These are phyloP conservation scores for Rhizopus stolonifer DNA, from an alignment of 371 early-diverging fungal species.

Conservation along the genomic window DNA sequence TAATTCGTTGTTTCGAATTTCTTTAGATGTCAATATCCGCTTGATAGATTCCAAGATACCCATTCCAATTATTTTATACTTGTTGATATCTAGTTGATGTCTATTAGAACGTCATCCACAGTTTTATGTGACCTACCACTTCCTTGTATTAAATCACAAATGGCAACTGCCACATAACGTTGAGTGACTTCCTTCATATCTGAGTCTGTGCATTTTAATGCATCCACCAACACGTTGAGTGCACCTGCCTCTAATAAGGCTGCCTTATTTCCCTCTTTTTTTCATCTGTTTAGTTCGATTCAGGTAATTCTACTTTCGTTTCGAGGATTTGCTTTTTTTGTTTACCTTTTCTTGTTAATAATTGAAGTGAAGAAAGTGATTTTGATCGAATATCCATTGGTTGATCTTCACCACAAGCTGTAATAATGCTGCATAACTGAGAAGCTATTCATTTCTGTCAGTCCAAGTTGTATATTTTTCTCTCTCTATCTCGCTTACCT, in stretches of 20 bases:
- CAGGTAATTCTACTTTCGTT: too few species aligned
- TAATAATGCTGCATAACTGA: constrained; percentile 40
- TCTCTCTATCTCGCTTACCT: constrained; percentile 25
- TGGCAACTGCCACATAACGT: constrained; percentile 68
- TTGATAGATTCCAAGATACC: constrained; percentile 66
- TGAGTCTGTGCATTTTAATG: constrained; percentile 51
- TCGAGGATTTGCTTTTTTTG: too few species aligned
- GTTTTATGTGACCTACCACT: constrained; percentile 45
- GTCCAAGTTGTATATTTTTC: not conserved
- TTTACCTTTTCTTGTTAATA: constrained; percentile 71
- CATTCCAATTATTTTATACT: constrained; percentile 53
- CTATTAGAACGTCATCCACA: not conserved
- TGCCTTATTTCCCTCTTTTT: constrained; percentile 63
- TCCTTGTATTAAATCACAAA: constrained; percentile 69
- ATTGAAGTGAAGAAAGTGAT: constrained; percentile 67
- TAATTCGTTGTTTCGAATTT: constrained; percentile 69
- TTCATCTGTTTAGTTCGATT: too few species aligned
- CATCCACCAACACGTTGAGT: constrained; percentile 59
- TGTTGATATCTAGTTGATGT: constrained; percentile 44
- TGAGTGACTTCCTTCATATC: constrained; percentile 61
- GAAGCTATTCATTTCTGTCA: constrained; percentile 16
- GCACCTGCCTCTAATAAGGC: constrained; percentile 61
- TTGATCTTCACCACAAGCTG: constrained; percentile 42
- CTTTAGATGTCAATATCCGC: constrained; percentile 53
- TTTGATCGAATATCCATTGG: constrained; percentile 54